Evolutionary conservation across 192 early-diverging fungal species (phyloP), one percentile per base, ranked within the genome.

Genomic region (Funneliformis mosseae): DNA sequence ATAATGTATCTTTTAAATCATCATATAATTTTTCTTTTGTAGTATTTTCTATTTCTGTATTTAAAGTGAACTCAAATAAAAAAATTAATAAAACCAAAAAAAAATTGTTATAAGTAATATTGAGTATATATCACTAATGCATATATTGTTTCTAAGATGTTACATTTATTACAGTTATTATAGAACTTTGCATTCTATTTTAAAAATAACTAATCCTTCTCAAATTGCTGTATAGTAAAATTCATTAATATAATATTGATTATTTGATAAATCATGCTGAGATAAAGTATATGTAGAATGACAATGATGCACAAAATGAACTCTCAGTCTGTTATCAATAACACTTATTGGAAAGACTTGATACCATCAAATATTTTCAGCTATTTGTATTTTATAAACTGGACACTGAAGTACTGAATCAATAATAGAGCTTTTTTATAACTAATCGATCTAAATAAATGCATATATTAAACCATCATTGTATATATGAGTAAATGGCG

Each of bases 341-440:
- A 62, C 21, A 62, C 3, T 21, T 62, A 23, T 62, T 62, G n/a
- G 61, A 25, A 23, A 62, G 21, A 62, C 61, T 27, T n/a, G 21
- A 23, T 62, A 25, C 61, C 61, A 62, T 23, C 61, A 8, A 23
- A 6, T 62, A n/a, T 62, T 62, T 62, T 62, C 61, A 62, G 21
- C 61, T 62, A n/a, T n/a, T 62, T 62, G 61, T 23, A 62, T n/a
- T 62, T 62, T n/a, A 62, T 62, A 62, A 62, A 62, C 7, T 62
- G 61, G 61, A 62, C 61, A 62, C 8, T 62, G 21, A 62, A 62
- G 12, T 5, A 62, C 7, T 5, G 25, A n/a, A 62, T 62, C 61
- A 62, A n/a, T 21, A 25, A 6, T 62, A 25, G 61, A 62, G 12
- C 1, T 25, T 62, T 62, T n/a, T 25, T 1, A n/a, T 8, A 62